Percentiles rank a stretch among this genome's conserved stretches.
These are phyloP conservation scores for Rhizoctonia solani DNA, from an alignment of 1,284 basidiomycete genomes.

Conservation along the genomic window DNA sequence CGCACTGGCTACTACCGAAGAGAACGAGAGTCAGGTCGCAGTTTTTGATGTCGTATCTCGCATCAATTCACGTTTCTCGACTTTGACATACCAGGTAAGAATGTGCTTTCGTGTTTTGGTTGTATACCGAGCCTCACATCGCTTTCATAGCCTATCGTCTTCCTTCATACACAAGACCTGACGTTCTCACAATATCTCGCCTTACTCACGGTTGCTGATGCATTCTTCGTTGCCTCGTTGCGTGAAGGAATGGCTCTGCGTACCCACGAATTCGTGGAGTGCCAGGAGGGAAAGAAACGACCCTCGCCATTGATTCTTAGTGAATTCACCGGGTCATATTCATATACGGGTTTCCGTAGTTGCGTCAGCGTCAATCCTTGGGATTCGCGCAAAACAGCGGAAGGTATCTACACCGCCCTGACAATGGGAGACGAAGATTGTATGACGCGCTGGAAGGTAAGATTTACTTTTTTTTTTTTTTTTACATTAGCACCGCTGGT, in stretches of 20 bases:
- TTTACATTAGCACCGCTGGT: background rate
- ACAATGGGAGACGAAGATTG: slow-evolving; percentile 79
- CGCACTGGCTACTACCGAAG: slow-evolving; percentile 79
- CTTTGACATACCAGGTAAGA: slow-evolving; percentile 71
- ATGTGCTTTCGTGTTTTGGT: too few relatives aligned
- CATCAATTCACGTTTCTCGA: slow-evolving; percentile 81
- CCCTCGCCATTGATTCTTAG: slow-evolving; percentile 68
- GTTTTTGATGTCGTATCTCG: slow-evolving; percentile 78
- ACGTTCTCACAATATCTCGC: slow-evolving; percentile 87
- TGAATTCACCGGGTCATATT: slow-evolving; percentile 87
- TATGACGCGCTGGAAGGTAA: slow-evolving; percentile 71
- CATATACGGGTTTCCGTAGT: slow-evolving; percentile 80
- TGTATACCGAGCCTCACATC: background rate
- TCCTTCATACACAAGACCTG: slow-evolving; percentile 84
- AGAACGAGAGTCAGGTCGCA: slow-evolving; percentile 72
- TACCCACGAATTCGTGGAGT: slow-evolving; percentile 84
- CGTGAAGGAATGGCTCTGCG: slow-evolving; percentile 87
- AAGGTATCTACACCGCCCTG: slow-evolving; percentile 74
- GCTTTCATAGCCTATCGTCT: slow-evolving; percentile 64
- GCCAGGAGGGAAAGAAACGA: slow-evolving; percentile 68
- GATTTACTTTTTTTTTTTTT: slow-evolving; percentile 31
- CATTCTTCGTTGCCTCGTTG: slow-evolving; percentile 82
- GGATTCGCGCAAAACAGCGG: slow-evolving; percentile 73
- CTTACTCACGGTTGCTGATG: slow-evolving; percentile 79
- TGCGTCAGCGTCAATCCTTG: slow-evolving; percentile 86